Conservation (phyloP, 2,329 filamentous ascomycete genomes). For the Phialophora macrospora region DNA sequence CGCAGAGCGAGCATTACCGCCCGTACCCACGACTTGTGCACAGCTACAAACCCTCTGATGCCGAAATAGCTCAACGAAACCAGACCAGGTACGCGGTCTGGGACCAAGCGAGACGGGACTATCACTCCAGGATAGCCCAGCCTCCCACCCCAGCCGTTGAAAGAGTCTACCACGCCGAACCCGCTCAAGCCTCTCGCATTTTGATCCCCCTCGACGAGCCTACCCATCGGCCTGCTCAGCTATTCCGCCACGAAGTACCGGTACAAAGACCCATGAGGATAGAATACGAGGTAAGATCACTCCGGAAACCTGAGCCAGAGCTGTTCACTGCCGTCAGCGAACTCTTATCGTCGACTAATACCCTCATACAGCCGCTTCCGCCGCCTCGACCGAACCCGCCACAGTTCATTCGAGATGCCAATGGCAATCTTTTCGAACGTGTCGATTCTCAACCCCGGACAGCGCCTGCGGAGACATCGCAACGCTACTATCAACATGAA, state of each 20-base stretch:
- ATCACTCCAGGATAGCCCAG: slow-evolving; percentile 30
- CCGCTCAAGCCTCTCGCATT: slow-evolving; percentile 22
- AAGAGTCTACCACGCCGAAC: slow-evolving; percentile 31
- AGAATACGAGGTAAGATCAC: slow-evolving; percentile 31
- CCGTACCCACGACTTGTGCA: slow-evolving; percentile 43
- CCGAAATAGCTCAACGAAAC: slow-evolving; percentile 49
- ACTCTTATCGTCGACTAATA: not conserved
- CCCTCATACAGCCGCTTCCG: slow-evolving; percentile 23
- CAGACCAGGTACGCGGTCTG: slow-evolving; percentile 55
- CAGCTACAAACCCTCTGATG: slow-evolving; percentile 38
- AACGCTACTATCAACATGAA: slow-evolving; percentile 23
- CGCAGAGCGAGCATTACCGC: slow-evolving; percentile 46
- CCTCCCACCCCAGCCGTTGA: slow-evolving; percentile 26
- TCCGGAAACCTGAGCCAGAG: slow-evolving; percentile 1
- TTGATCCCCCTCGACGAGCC: slow-evolving; percentile 31
- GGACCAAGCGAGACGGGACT: slow-evolving; percentile 50
- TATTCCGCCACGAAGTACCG: slow-evolving; percentile 20
- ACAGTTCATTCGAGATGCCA: slow-evolving; percentile 30
- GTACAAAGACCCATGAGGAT: slow-evolving; percentile 14
- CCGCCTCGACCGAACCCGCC: slow-evolving; percentile 29
- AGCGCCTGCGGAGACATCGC: slow-evolving; percentile 6
- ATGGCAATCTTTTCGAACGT: slow-evolving; percentile 36
- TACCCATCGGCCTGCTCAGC: slow-evolving; percentile 9
- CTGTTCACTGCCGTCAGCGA: not conserved
- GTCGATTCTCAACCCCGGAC: slow-evolving; percentile 22